Conservation (phyloP, 495 filamentous ascomycete species). For the Hypoxylon fragiforme region DNA sequence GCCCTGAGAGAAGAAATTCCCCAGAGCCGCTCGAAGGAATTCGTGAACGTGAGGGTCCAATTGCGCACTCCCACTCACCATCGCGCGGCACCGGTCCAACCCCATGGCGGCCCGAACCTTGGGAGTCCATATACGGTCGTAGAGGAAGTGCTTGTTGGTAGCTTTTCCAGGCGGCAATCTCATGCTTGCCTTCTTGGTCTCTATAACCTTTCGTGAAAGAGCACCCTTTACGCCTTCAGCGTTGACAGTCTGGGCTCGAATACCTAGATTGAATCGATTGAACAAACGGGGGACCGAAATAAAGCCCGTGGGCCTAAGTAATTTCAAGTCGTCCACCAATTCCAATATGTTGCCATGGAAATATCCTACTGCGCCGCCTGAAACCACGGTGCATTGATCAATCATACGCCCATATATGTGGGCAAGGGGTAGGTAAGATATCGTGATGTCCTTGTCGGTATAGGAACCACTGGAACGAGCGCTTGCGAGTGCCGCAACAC, state of each 20-base stretch:
- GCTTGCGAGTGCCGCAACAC: conserved; percentile 69
- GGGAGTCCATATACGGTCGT: conserved; percentile 90
- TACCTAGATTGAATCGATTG: conserved; percentile 84
- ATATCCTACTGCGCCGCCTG: conserved; percentile 81
- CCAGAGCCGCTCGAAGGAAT: conserved; percentile 84
- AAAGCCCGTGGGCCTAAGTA: conserved; percentile 79
- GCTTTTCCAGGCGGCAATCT: conserved; percentile 68
- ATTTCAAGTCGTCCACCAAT: conserved; percentile 88
- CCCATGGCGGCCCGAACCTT: conserved; percentile 84
- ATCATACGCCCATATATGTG: conserved; percentile 89
- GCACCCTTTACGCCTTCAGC: conserved; percentile 80
- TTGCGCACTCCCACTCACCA: conserved; percentile 90
- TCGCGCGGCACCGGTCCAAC: conserved; percentile 68
- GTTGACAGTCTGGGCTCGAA: conserved; percentile 77
- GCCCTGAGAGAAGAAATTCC: conserved; percentile 81
- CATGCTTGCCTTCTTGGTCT: conserved; percentile 78
- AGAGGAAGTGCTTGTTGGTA: conserved; percentile 80
- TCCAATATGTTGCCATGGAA: conserved; percentile 91
- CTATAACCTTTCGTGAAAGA: conserved; percentile 76
- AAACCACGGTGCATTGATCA: conserved; percentile 75
- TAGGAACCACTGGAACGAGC: conserved; percentile 57
- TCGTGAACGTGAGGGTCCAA: conserved; percentile 84
- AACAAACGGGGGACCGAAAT: conserved; percentile 89
- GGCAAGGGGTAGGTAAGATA: conserved; percentile 91
- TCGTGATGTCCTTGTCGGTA: conserved; percentile 58